Evolutionary conservation across 345 rosid genomes (phyloP).

Genomic region (Populus tremula): DNA sequence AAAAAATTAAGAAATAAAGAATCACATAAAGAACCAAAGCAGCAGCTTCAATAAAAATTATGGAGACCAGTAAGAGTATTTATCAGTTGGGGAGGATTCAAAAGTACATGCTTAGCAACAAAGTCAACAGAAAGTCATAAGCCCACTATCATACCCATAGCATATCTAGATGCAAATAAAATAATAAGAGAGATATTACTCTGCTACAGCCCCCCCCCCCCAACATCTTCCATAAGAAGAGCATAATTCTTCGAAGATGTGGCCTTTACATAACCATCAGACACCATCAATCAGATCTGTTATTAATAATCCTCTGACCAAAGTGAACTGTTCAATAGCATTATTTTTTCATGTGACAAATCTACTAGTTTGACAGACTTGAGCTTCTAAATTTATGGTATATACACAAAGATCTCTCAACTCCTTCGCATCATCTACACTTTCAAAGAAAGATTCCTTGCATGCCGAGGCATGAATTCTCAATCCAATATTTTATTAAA

Average conservation of each 20-base stretch:
- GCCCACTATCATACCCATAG: neutral
- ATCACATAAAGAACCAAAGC: neutral
- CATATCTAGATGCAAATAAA: neutral
- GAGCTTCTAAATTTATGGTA: neutral
- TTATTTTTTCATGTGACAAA: neutral
- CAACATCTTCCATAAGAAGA: neutral
- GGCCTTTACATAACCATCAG: neutral
- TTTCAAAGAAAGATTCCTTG: neutral
- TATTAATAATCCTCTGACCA: neutral
- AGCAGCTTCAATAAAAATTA: neutral
- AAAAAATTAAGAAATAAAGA: constrained; percentile 16
- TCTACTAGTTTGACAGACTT: neutral
- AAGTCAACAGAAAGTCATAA: neutral
- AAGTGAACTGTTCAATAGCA: neutral
- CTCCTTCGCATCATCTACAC: neutral
- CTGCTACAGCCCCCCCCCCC: neutral
- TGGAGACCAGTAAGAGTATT: neutral
- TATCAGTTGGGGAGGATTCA: neutral
- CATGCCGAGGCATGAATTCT: neutral
- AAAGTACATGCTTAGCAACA: neutral
- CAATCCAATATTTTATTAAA: neutral
- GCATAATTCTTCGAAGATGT: neutral
- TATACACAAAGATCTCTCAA: neutral
- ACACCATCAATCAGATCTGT: neutral
- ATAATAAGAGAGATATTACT: neutral